phyloP scores from a whole-genome alignment of 1,284 basidiomycete species.

The Apiotrichum gamsii region DNA sequence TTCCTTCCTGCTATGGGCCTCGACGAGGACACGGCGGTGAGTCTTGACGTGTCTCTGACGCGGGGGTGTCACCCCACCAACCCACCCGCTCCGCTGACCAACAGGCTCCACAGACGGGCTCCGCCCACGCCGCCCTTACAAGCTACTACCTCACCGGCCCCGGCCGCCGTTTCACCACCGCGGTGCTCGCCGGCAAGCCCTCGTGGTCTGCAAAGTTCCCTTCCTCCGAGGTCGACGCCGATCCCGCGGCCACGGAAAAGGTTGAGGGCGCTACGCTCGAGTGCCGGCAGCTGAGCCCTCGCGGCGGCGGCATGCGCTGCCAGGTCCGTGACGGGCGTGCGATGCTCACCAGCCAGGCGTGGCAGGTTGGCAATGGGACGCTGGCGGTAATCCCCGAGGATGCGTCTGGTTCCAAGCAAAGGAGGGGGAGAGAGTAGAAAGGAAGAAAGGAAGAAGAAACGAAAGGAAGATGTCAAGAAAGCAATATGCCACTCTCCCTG shows the following conservation, averaged over 20 bases:
- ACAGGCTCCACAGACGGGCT: slow-evolving; percentile 27
- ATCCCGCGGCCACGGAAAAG: too few species aligned
- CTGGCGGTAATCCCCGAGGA: slow-evolving; percentile 1
- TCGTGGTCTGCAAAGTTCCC: too few species aligned
- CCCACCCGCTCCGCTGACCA: too few species aligned
- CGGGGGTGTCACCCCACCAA: too few species aligned
- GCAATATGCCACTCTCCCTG: too few species aligned
- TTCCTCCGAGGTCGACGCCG: too few species aligned
- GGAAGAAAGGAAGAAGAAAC: too few species aligned
- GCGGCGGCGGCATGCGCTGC: slow-evolving; percentile 7
- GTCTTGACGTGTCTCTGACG: too few species aligned
- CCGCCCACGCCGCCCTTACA: slow-evolving; percentile 29
- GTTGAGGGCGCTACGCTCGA: neutral
- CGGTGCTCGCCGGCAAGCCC: neutral
- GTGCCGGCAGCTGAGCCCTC: slow-evolving; percentile 4
- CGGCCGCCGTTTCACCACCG: neutral
- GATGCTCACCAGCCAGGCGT: slow-evolving; percentile 6
- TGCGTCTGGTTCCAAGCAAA: too few species aligned
- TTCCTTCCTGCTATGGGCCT: slow-evolving; percentile 28
- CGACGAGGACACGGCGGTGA: slow-evolving; percentile 38
- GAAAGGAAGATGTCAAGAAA: too few species aligned
- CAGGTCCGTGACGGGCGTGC: slow-evolving; percentile 6
- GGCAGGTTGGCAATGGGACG: slow-evolving; percentile 3
- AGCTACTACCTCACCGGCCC: slow-evolving; percentile 25
- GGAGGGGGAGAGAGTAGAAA: too few species aligned